phyloP scores from a whole-genome alignment of 179 eudicot species.

The Amaranthus tricolor region DNA sequence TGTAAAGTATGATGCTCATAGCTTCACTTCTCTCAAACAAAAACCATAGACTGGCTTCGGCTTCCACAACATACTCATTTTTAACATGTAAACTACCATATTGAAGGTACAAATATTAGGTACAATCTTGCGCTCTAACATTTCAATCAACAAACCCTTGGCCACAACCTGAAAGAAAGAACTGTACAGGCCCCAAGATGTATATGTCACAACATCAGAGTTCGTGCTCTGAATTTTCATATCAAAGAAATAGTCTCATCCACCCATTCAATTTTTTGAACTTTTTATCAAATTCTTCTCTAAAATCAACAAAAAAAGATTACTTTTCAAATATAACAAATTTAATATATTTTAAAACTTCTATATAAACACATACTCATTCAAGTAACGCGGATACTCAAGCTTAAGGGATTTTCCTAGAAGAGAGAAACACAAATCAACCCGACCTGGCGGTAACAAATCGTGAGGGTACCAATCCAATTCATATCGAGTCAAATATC shows the following conservation, averaged over 20 bases:
- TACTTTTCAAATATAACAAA: not conserved
- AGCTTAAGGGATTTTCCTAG: not conserved
- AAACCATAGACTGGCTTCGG: not conserved
- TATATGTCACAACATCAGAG: not conserved
- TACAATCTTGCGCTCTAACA: not conserved
- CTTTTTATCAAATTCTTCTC: not conserved
- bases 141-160: not conserved
- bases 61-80: not conserved
- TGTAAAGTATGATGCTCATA: not conserved
- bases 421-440: not conserved
- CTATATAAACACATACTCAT: no score
- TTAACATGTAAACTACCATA: not conserved
- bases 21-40: not conserved
- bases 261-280: not conserved
- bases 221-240: not conserved
- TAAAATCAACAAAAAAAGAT: no score
- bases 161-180: not conserved
- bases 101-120: not conserved
- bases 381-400: not conserved
- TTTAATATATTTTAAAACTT: no score
- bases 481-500: not conserved
- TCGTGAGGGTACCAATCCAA: not conserved
- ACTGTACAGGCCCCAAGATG: not conserved
- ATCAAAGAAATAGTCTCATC: not conserved
- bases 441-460: not conserved